These are phyloP conservation scores for Chenopodium quinoa DNA, from an alignment of 148 eudicot genomes.

Conservation along the genomic window DNA sequence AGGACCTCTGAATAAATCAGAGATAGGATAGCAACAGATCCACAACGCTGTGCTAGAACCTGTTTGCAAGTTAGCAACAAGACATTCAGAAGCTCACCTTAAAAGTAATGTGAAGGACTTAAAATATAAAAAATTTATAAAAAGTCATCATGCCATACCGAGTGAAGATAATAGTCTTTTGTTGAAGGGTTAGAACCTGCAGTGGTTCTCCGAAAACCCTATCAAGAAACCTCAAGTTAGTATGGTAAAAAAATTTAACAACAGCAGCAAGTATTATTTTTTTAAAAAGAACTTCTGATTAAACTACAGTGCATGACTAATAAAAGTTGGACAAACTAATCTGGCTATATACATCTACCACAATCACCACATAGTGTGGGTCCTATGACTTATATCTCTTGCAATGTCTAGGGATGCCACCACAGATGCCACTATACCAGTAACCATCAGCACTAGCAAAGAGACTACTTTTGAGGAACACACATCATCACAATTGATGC, in stretches of 20 bases:
- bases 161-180: conserved; percentile 82
- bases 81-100: neutral
- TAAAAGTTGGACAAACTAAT: neutral
- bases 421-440: neutral
- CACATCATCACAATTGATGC: neutral
- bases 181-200: conserved; percentile 49
- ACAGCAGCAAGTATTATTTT: neutral
- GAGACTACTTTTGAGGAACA: neutral
- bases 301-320: neutral
- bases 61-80: conserved; percentile 23
- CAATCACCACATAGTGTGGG: neutral
- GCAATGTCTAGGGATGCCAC: neutral
- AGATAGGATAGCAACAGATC: conserved; percentile 68
- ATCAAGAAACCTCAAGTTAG: conserved; percentile 17
- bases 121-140: neutral
- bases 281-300: neutral
- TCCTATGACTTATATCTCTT: neutral
- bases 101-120: neutral
- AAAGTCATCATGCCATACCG: conserved; percentile 44
- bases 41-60: conserved; percentile 84
- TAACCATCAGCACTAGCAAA: neutral
- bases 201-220: conserved; percentile 72
- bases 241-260: neutral
- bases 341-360: neutral
- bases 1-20: conserved; percentile 77